These are phyloP conservation scores for Mortierella hygrophila DNA, from an alignment of 192 early-diverging fungal species.

Conservation along the genomic window DNA sequence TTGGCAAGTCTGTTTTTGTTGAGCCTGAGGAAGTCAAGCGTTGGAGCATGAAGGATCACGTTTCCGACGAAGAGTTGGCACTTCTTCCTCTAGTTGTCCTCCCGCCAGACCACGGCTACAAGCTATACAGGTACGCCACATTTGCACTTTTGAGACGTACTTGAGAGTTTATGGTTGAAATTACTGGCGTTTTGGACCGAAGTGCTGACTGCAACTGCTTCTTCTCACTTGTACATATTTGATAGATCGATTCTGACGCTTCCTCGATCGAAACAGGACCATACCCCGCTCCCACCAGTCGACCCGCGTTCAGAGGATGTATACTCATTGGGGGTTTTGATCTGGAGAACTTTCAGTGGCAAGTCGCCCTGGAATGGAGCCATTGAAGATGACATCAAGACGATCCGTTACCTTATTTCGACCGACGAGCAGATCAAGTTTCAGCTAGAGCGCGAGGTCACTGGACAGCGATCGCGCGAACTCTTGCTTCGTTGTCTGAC, in stretches of 20 bases:
- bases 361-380: constrained; percentile 66
- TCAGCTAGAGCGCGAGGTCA: constrained; percentile 58
- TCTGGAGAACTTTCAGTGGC: constrained; percentile 66
- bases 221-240: neutral
- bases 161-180: neutral
- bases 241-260: constrained; percentile 67
- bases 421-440: constrained; percentile 59
- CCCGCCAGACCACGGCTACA: constrained; percentile 71
- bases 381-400: constrained; percentile 63
- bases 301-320: constrained; percentile 67
- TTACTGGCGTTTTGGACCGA: neutral
- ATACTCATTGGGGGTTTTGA: constrained; percentile 65
- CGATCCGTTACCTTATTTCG: constrained; percentile 58
- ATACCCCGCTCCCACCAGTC: constrained; percentile 55
- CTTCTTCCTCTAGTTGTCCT: constrained; percentile 62
- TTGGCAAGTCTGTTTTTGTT: constrained; percentile 72
- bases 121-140: constrained; percentile 57
- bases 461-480: constrained; percentile 56
- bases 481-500: constrained; percentile 62
- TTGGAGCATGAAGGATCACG: constrained; percentile 43
- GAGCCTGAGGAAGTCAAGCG: constrained; percentile 58
- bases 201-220: neutral
- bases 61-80: constrained; percentile 60
- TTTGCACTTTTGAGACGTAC: too few relatives aligned
- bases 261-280: constrained; percentile 62